These are phyloP conservation scores for Rhynchosporium agropyri DNA, from an alignment of 2,329 filamentous ascomycete genomes.

Conservation along the genomic window DNA sequence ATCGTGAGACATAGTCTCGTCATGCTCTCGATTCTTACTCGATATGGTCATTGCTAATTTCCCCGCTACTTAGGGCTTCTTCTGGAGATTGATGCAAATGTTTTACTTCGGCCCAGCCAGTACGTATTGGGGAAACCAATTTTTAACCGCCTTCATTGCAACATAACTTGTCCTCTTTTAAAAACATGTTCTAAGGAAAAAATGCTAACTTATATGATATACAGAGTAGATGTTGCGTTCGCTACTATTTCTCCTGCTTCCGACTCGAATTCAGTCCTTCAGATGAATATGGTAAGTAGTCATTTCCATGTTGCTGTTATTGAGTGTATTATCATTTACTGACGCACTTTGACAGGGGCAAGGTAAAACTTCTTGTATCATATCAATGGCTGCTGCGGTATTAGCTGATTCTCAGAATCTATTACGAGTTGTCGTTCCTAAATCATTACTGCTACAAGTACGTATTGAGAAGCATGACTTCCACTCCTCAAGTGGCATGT, in stretches of 20 bases:
- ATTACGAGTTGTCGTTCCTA: conserved; percentile 49
- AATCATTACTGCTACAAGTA: conserved; percentile 47
- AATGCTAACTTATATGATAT: too few species aligned
- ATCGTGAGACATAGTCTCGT: too few species aligned
- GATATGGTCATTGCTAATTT: too few species aligned
- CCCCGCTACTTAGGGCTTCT: conserved; percentile 50
- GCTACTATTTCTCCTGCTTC: conserved; percentile 60
- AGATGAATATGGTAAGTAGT: conserved; percentile 60
- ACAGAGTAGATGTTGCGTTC: conserved; percentile 56
- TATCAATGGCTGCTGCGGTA: conserved; percentile 53
- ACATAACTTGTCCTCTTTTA: too few species aligned
- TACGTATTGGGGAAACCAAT: too few species aligned
- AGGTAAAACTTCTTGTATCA: conserved; percentile 60
- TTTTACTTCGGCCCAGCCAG: conserved; percentile 64
- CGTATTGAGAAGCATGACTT: too few species aligned
- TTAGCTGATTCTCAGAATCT: conserved; percentile 50
- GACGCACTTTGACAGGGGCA: conserved; percentile 47
- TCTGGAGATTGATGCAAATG: conserved; percentile 65
- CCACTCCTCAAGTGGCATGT: too few species aligned
- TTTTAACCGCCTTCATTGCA: too few species aligned
- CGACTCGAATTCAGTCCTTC: conserved; percentile 59
- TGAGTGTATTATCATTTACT: background rate
- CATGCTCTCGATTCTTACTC: too few species aligned
- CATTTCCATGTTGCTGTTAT: background rate
- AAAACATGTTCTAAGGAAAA: too few species aligned